Percentiles rank a stretch among this genome's conserved stretches.
Evolutionary conservation across 2,329 filamentous ascomycete genomes (phyloP).

Genomic region (Xenosphaeropsis pyriputrescens): DNA sequence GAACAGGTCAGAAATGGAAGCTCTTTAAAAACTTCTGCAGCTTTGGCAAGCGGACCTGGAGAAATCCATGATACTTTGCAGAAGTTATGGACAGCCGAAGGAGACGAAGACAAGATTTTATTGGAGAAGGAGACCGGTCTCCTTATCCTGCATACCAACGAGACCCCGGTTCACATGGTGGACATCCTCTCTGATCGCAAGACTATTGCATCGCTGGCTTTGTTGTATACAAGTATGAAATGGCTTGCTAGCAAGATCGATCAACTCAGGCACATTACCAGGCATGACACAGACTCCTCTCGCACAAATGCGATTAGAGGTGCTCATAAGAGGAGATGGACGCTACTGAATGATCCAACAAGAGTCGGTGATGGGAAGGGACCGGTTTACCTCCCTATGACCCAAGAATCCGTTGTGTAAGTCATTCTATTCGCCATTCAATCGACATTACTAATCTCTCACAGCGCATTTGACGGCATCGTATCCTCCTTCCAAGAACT

Average conservation of each 20-base stretch:
- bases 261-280: conserved; percentile 71
- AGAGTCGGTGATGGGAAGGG: conserved; percentile 44
- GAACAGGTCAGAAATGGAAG: conserved; percentile 33
- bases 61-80: conserved; percentile 60
- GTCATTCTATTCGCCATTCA: conserved; percentile 15
- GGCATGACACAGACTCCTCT: conserved; percentile 53
- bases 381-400: conserved; percentile 75
- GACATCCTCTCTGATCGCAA: conserved; percentile 88
- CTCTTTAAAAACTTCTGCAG: conserved; percentile 55
- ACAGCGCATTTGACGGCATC: conserved; percentile 72
- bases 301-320: conserved; percentile 20
- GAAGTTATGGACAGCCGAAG: conserved; percentile 46
- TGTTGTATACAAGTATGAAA: conserved; percentile 95
- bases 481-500: conserved; percentile 72
- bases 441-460: conserved; percentile 2
- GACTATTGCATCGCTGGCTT: conserved; percentile 67
- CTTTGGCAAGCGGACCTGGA: conserved; percentile 53
- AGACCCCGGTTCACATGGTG: conserved; percentile 51
- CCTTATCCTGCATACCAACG: conserved; percentile 40
- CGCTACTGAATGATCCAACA: conserved; percentile 52
- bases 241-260: conserved; percentile 80
- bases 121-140: conserved; percentile 47
- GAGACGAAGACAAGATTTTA: conserved; percentile 36
- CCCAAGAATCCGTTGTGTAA: conserved; percentile 68
- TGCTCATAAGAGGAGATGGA: conserved; percentile 57